Evolutionary conservation across 164 flowering plant species (phyloP), one percentile per base, ranked within the genome.

Genomic region (Cinnamomum chago): DNA sequence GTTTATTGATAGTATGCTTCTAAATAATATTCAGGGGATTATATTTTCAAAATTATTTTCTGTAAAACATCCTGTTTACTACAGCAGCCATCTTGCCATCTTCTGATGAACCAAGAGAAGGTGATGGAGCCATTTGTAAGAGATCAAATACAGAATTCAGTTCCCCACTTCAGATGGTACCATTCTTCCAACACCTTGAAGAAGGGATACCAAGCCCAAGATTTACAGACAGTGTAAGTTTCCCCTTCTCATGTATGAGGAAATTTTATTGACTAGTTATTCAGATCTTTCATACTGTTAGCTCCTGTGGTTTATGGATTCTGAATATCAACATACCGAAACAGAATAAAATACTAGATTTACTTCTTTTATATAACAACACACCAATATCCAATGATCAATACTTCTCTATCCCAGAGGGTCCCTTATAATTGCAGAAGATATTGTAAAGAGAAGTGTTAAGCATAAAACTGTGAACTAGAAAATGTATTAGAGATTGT

Each of bases 191-290:
- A 72, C 83, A 97, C 72, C 82, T 92, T 68, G 95, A 91, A 76
- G 91, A 90, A 66, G 92, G 87, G 62, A 90, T 95, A 79, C 97
- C 97, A 75, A 92, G 88, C 83, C 99, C 98, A 65, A 79, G 84
- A 78, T 93, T 95, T 78, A 93, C 98, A 68, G 97, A 91, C 83
- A 95, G 97, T 85, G 98, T 95, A 82, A 92, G 98, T 68, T 58
- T n/a, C n/a, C 30, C 28, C 28, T 67, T 67, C n/a, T 67, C 14
- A 67, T 15, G 50, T n/a, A 25, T 2, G 5, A 64, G 17, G 28
- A 64, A 33, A 67, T 30, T 15, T 67, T 9, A 60, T 30, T 28
- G 22, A 67, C 28, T 64, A 23, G 28, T 67, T 30, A 24, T 7
- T 18, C 67, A 64, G 65, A 65, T 50, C 12, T 50, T 58, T 64